Conservation (phyloP, 139 green algal genomes). For the Zygnema cylindricum region DNA sequence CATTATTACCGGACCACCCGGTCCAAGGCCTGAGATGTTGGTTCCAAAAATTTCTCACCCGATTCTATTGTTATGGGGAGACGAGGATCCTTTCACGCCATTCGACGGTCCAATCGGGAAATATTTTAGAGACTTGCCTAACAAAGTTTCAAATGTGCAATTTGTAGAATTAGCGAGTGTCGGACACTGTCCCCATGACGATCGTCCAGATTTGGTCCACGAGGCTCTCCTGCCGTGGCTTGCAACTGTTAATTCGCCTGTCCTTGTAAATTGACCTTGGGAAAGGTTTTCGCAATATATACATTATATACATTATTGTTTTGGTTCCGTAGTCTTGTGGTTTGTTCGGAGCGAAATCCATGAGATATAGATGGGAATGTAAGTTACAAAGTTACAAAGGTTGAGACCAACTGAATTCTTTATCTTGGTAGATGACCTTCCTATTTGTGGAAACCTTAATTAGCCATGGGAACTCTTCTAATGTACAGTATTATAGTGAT, state of each 20-base stretch:
- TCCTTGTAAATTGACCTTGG: not conserved
- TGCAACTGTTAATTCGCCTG: not conserved
- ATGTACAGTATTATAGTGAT: too few relatives aligned
- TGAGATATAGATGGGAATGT: too few relatives aligned
- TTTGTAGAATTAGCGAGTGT: constrained; percentile 63
- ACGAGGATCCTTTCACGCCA: constrained; percentile 85
- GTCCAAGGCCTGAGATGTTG: constrained; percentile 81
- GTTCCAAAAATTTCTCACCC: constrained; percentile 69
- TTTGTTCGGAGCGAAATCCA: too few relatives aligned
- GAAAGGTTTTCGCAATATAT: too few relatives aligned
- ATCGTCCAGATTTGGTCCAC: constrained; percentile 57
- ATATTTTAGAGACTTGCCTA: constrained; percentile 75
- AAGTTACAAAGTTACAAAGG: too few relatives aligned
- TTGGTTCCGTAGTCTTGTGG: too few relatives aligned
- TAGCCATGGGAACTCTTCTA: too few relatives aligned
- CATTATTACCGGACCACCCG: constrained; percentile 85
- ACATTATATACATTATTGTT: too few relatives aligned
- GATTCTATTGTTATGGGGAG: constrained; percentile 89
- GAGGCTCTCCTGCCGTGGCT: constrained; percentile 58
- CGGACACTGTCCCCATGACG: constrained; percentile 78
- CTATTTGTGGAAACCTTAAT: too few relatives aligned
- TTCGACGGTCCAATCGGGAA: constrained; percentile 84
- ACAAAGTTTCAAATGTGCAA: constrained; percentile 21
- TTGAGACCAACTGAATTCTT: too few relatives aligned
- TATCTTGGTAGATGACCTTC: too few relatives aligned